phyloP scores from a whole-genome alignment of 768 basidiomycete species.

The Lactarius akahatsu region DNA sequence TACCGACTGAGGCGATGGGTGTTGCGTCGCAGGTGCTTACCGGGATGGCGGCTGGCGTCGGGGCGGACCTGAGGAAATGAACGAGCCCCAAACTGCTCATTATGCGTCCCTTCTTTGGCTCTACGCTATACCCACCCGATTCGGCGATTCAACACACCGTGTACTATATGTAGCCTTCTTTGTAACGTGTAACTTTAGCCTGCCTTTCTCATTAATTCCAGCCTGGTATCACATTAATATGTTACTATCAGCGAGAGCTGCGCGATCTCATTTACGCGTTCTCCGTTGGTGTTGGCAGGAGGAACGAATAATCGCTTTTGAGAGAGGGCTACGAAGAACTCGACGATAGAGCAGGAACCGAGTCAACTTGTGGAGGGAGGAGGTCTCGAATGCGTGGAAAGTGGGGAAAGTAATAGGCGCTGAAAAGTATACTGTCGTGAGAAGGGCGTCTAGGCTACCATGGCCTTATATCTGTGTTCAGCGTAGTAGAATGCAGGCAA shows the following conservation, averaged over 20 bases:
- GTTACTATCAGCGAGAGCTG: not conserved
- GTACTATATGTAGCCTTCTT: too few species aligned
- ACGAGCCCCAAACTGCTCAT: not conserved
- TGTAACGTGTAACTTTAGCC: not conserved
- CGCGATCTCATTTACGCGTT: not conserved
- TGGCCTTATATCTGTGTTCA: too few species aligned
- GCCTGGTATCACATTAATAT: not conserved
- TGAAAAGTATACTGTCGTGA: too few species aligned
- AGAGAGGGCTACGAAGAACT: not conserved
- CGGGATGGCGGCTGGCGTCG: slow-evolving; percentile 72
- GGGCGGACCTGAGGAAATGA: slow-evolving; percentile 32
- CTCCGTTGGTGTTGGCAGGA: too few species aligned
- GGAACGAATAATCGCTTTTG: not conserved
- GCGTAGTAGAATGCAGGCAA: too few species aligned
- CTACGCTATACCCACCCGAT: not conserved
- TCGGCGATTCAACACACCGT: not conserved
- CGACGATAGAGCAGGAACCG: too few species aligned
- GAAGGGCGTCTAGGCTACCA: too few species aligned
- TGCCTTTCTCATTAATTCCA: not conserved
- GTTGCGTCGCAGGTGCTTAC: slow-evolving; percentile 56
- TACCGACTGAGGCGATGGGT: slow-evolving; percentile 60
- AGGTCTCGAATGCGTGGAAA: too few species aligned
- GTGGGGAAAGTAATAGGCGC: too few species aligned
- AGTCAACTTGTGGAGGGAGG: too few species aligned
- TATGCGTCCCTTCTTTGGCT: not conserved